Conservation (phyloP, 1,139 yeast genomes). For the Blastobotrys persicus region DNA sequence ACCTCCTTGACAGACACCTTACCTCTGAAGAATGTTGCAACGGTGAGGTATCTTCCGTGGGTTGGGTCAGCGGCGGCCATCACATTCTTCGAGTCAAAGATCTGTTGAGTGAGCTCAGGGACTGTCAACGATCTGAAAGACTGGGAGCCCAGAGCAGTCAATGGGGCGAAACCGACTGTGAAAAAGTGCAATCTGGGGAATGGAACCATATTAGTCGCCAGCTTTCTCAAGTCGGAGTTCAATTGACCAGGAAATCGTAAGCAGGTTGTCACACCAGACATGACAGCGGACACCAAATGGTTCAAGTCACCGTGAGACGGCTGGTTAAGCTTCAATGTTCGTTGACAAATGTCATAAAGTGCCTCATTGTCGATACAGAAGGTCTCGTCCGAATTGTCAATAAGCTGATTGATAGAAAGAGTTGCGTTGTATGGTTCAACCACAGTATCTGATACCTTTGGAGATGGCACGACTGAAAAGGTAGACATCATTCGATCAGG, state of each 20-base stretch:
- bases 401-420: conserved; percentile 85
- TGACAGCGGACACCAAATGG: conserved; percentile 78
- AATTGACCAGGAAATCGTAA: conserved; percentile 93
- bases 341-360: conserved; percentile 81
- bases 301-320: conserved; percentile 80
- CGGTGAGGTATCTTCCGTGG: conserved; percentile 89
- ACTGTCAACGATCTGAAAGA: conserved; percentile 82
- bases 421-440: conserved; percentile 95
- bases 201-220: conserved; percentile 90
- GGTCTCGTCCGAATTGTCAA: conserved; percentile 86
- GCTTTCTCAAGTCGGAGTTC: conserved; percentile 84
- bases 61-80: conserved; percentile 95
- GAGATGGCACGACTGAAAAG: conserved; percentile 88
- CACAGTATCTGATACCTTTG: conserved; percentile 87
- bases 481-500: conserved; percentile 97
- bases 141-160: conserved; percentile 68
- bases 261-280: conserved; percentile 89
- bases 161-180: conserved; percentile 93
- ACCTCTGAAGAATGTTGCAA: conserved; percentile 92
- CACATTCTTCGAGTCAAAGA: conserved; percentile 89
- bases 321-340: conserved; percentile 73
- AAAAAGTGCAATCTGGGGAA: conserved; percentile 94
- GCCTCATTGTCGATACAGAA: conserved; percentile 96
- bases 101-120: conserved; percentile 88
- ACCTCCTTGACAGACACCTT: conserved; percentile 89